These are phyloP conservation scores for Botryosphaeria dothidea DNA, from an alignment of 2,329 filamentous ascomycete genomes.

Conservation along the genomic window DNA sequence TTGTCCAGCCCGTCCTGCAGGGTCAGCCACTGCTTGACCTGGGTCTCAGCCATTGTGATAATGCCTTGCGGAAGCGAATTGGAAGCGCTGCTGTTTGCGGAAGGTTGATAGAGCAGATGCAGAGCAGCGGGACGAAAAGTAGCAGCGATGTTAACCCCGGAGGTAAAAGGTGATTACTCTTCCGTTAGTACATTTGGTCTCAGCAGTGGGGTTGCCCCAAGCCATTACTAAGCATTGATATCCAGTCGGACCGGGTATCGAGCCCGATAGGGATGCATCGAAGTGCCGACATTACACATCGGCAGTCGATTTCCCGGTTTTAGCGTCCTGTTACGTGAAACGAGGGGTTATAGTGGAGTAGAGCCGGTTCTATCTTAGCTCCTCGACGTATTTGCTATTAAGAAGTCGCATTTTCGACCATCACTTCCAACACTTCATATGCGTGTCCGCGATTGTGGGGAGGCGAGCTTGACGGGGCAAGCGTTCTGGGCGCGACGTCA, in stretches of 20 bases:
- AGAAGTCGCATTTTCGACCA: not conserved
- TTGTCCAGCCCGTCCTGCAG: constrained; percentile 46
- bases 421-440: too few species aligned
- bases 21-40: constrained; percentile 44
- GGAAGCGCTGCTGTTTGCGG: not conserved
- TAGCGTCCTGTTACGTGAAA: not conserved
- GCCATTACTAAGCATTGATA: constrained; percentile 15
- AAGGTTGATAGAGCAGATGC: not conserved
- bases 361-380: too few species aligned
- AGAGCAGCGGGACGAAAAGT: not conserved
- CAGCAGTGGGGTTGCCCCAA: constrained; percentile 6
- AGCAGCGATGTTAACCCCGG: not conserved
- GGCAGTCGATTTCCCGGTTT: not conserved
- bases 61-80: not conserved
- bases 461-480: not conserved
- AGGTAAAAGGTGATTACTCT: not conserved
- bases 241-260: not conserved
- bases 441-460: not conserved
- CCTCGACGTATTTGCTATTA: too few species aligned
- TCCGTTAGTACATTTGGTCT: not conserved
- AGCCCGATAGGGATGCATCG: not conserved
- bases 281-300: not conserved
- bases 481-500: not conserved
- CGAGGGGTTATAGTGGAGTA: not conserved
- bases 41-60: constrained; percentile 22